Percentiles rank a stretch among this genome's conserved stretches.
These are phyloP conservation scores for Rubia occidens DNA, from an alignment of 305 asterid genomes.

Conservation along the genomic window DNA sequence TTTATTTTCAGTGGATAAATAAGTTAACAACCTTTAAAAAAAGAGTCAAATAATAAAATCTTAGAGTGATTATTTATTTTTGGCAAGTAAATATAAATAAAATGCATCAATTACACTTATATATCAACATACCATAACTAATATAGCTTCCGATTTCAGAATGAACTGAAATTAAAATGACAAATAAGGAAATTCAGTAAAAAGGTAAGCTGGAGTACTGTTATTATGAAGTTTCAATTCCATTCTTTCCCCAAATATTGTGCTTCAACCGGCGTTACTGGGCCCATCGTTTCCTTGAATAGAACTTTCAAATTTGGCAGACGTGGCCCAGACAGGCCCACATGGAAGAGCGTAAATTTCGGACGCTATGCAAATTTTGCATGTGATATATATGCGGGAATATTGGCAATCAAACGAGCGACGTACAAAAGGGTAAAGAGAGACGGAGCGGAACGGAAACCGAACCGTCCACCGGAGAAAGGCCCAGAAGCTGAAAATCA, in stretches of 20 bases:
- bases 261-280: neutral
- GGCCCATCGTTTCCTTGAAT: neutral
- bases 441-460: neutral
- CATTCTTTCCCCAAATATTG: neutral
- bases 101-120: too few species aligned
- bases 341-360: neutral
- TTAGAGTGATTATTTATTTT: too few species aligned
- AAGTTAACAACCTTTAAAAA: neutral
- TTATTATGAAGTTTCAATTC: neutral
- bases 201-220: neutral
- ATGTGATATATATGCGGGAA: conserved; percentile 1
- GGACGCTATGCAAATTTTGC: neutral
- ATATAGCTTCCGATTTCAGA: neutral
- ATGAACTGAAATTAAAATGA: too few species aligned
- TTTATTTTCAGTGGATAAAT: neutral
- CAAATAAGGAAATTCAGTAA: neutral
- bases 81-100: neutral
- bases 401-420: neutral
- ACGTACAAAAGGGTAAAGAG: neutral
- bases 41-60: neutral
- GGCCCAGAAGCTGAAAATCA: conserved; percentile 9
- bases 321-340: conserved; percentile 6
- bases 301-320: neutral
- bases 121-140: too few species aligned
- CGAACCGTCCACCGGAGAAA: neutral